Evolutionary conservation across 768 basidiomycete species (phyloP).

Genomic region (Tulasnella sp.): DNA sequence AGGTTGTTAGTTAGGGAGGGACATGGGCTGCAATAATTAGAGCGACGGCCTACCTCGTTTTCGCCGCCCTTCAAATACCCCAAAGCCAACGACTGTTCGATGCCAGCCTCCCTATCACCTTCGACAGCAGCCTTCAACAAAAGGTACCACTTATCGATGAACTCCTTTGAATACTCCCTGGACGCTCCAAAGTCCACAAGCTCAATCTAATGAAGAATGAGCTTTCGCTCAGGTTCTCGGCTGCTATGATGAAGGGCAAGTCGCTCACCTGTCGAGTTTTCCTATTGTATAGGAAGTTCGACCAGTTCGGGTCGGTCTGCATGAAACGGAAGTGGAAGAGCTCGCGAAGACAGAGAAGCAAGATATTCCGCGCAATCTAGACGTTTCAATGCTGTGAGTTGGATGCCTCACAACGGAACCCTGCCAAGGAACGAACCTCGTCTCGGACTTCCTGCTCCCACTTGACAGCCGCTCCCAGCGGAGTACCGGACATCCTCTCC

Average conservation of each 20-base stretch:
- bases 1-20: neutral
- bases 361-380: constrained; percentile 77
- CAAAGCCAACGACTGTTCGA: constrained; percentile 68
- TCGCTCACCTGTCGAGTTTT: constrained; percentile 53
- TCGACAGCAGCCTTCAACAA: constrained; percentile 77
- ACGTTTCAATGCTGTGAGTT: neutral
- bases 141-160: constrained; percentile 82
- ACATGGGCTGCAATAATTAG: neutral
- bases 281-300: constrained; percentile 89
- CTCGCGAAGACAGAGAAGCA: constrained; percentile 84
- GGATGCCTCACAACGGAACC: too few species aligned
- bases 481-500: constrained; percentile 75
- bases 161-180: constrained; percentile 73
- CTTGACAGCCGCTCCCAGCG: constrained; percentile 64
- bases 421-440: constrained; percentile 49
- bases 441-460: constrained; percentile 64
- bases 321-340: constrained; percentile 87
- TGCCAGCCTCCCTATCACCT: constrained; percentile 63
- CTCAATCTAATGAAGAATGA: constrained; percentile 52
- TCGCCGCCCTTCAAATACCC: constrained; percentile 91
- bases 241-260: neutral
- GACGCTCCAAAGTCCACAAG: constrained; percentile 97
- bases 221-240: neutral
- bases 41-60: constrained; percentile 52
- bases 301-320: constrained; percentile 99